Evolutionary conservation across 257 asterid species (phyloP).

Genomic region (Capsicum baccatum): DNA sequence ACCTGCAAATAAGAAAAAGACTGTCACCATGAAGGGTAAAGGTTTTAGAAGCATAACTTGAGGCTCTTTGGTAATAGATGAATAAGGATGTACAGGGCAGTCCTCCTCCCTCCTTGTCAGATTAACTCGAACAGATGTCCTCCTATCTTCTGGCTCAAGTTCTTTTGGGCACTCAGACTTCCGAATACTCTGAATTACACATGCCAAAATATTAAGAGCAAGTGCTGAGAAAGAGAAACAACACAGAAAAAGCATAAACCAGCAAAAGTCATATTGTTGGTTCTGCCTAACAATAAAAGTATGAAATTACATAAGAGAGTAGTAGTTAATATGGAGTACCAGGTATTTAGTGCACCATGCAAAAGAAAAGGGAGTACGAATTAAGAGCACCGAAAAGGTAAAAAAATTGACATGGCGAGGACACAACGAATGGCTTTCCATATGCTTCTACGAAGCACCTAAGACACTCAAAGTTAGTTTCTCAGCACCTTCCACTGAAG

Average conservation of each 20-base stretch:
- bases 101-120: constrained; percentile 75
- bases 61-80: not conserved
- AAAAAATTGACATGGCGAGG: not conserved
- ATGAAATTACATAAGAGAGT: not conserved
- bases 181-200: constrained; percentile 64
- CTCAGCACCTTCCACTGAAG: constrained; percentile 12
- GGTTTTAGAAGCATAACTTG: constrained; percentile 18
- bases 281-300: not conserved
- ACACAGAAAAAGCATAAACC: constrained; percentile 8
- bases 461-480: not conserved
- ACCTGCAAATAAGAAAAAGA: constrained; percentile 41
- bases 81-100: constrained; percentile 52
- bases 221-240: not conserved
- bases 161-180: constrained; percentile 76
- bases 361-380: not conserved
- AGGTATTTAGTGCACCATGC: not conserved
- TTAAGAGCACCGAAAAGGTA: not conserved
- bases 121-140: constrained; percentile 58
- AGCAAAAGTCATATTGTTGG: not conserved
- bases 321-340: not conserved
- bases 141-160: constrained; percentile 66
- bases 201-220: constrained; percentile 16
- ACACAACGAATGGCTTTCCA: not conserved
- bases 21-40: not conserved
- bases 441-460: not conserved